phyloP scores from a whole-genome alignment of 1,284 basidiomycete species.

The Boletus subluridellus region DNA sequence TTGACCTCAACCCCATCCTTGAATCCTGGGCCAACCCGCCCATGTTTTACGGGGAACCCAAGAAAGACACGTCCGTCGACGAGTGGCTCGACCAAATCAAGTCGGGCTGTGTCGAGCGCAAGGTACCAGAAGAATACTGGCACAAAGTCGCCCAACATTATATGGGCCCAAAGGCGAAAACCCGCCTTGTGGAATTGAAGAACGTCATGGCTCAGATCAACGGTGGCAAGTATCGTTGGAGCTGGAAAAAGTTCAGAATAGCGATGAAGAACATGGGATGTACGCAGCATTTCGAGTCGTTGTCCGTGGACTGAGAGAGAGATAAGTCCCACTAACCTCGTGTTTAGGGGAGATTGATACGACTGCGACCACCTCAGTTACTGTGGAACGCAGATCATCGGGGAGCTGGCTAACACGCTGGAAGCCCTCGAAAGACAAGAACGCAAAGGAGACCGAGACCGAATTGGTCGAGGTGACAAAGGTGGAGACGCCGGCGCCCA shows the following conservation, averaged over 20 bases:
- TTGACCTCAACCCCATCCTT: slow-evolving; percentile 63
- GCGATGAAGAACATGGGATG: slow-evolving; percentile 77
- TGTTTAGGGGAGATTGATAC: slow-evolving; percentile 57
- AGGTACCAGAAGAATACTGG: slow-evolving; percentile 73
- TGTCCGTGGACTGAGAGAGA: neutral
- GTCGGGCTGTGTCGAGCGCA: slow-evolving; percentile 60
- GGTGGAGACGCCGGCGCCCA: slow-evolving; percentile 8
- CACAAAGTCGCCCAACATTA: slow-evolving; percentile 71
- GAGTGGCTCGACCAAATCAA: slow-evolving; percentile 69
- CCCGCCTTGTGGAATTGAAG: slow-evolving; percentile 64
- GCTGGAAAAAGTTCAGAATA: slow-evolving; percentile 72
- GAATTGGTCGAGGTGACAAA: slow-evolving; percentile 23
- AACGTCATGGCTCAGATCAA: slow-evolving; percentile 67
- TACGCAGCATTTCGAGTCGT: slow-evolving; percentile 39
- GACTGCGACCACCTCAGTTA: slow-evolving; percentile 54
- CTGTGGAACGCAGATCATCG: slow-evolving; percentile 50
- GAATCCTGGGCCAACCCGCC: slow-evolving; percentile 62
- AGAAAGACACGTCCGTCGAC: slow-evolving; percentile 63
- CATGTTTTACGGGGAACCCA: slow-evolving; percentile 59
- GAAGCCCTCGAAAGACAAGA: slow-evolving; percentile 39
- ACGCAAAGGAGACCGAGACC: slow-evolving; percentile 21
- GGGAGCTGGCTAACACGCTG: slow-evolving; percentile 56
- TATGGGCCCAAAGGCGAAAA: slow-evolving; percentile 61
- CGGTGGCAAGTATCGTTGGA: slow-evolving; percentile 71
- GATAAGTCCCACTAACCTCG: slow-evolving; percentile 3